Conservation (phyloP, 495 filamentous ascomycete genomes). For the Achaetomiella virescens region DNA sequence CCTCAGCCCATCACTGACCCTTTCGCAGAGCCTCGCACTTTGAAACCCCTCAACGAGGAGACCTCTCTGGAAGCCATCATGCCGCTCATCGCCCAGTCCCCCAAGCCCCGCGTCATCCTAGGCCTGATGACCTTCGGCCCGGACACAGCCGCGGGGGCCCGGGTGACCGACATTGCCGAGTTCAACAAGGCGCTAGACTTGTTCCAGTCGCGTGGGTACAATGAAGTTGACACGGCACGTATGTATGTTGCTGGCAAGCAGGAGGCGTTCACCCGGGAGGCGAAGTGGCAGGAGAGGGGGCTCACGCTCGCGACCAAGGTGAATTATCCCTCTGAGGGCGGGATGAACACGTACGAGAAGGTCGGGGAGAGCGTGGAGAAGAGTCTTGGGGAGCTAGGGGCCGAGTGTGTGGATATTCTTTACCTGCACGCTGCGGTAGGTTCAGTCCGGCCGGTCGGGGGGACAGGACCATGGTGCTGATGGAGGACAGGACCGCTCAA, state of each 20-base stretch:
- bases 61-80: constrained; percentile 3
- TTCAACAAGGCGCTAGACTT: constrained; percentile 60
- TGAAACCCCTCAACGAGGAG: too few relatives aligned
- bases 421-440: constrained; percentile 71
- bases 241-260: constrained; percentile 68
- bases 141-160: constrained; percentile 50
- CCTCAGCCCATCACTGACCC: not conserved
- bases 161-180: constrained; percentile 62
- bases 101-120: constrained; percentile 50
- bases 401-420: constrained; percentile 76
- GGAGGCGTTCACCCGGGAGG: constrained; percentile 72
- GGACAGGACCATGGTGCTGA: too few relatives aligned
- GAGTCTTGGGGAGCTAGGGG: constrained; percentile 64
- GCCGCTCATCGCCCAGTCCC: constrained; percentile 20
- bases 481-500: constrained; percentile 52
- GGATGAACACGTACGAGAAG: constrained; percentile 54
- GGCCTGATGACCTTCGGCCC: constrained; percentile 59
- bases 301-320: constrained; percentile 81
- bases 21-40: too few relatives aligned
- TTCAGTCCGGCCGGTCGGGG: not conserved
- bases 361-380: constrained; percentile 56
- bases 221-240: constrained; percentile 75
- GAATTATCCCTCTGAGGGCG: constrained; percentile 55
- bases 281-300: constrained; percentile 74
- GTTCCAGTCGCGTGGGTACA: constrained; percentile 67